Base-by-base conservation (phyloP, 164 flowering plant genomes). In the Protea cynaroides region DNA sequence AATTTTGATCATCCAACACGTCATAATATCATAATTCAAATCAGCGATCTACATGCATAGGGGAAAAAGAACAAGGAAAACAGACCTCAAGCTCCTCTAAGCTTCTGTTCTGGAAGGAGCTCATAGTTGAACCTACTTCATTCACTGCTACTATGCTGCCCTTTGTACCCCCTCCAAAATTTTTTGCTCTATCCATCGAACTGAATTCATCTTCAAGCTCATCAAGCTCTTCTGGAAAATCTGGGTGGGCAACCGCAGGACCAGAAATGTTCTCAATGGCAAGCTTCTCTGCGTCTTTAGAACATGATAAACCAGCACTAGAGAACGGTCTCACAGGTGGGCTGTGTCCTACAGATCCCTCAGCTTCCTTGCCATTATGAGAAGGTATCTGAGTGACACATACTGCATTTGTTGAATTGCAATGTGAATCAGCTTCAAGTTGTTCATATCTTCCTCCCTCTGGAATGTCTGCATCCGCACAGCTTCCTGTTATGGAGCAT, bases 21-120 rank as follows among this genome's bases (percentile, higher is more conserved):
- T 29, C 34, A 25, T 17, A 37, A 65, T 49, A 67, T n/a, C 18
- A 17, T 5, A 47, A 43, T 19, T 3, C 23, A 15, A 38, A 36
- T 0, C 8, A 56, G 47, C 17, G 4, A 19, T 49, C 7, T 1
- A 49, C 3, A 24, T 62, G 61, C 50, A 36, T 12, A 7, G 1
- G 8, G 23, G 25, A 57, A 50, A 57, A 57, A 40, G 47, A 54
- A 43, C 21, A 43, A 62, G 56, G 54, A 64, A 47, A 67, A 1
- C 64, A 65, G 43, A 88, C 97, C 97, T 88, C 97, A 66, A 90
- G 95, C 78, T 90, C 97, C 74, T 88, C 97, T 56, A 84, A 63
- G 70, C 75, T 77, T 24, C 78, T 82, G 53, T 55, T 75, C 36
- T 66, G 73, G 44, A 64, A 63, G 59, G 61, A 61, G 66, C 62